phyloP scores from a whole-genome alignment of 2,329 filamentous ascomycete genomes.

The Ophioceras dolichostomum region DNA sequence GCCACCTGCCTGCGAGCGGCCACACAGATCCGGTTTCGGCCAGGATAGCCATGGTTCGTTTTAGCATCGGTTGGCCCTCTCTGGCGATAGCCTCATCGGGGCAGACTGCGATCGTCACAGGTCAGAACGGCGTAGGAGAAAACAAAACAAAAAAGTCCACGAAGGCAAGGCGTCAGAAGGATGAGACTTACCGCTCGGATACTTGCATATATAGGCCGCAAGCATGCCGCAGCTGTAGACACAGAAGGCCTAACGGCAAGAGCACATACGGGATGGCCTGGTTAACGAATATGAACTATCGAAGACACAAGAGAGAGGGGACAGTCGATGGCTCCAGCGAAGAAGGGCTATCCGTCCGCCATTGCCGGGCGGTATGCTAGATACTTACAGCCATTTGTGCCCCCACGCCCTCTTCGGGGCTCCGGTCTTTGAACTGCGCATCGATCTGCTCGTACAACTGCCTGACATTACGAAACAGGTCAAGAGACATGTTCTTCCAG shows the following conservation, averaged over 20 bases:
- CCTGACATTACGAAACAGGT: constrained; percentile 33
- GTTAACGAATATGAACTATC: not conserved
- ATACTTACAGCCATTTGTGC: constrained; percentile 33
- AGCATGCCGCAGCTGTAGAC: constrained; percentile 39
- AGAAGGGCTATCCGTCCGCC: not conserved
- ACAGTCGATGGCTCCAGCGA: not conserved
- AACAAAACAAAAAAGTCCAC: not conserved
- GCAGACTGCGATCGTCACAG: constrained; percentile 19
- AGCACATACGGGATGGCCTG: not conserved
- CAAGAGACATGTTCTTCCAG: constrained; percentile 26
- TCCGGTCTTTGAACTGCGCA: constrained; percentile 30
- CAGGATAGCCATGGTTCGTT: constrained; percentile 28
- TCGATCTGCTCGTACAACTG: constrained; percentile 34
- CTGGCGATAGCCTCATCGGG: constrained; percentile 22
- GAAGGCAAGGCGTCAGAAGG: not conserved
- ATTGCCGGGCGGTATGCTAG: not conserved
- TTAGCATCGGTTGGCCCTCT: constrained; percentile 30
- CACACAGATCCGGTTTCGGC: constrained; percentile 33
- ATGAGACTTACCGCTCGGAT: constrained; percentile 11
- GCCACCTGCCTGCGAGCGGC: constrained; percentile 36
- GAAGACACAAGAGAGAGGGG: not conserved
- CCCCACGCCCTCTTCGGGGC: constrained; percentile 31
- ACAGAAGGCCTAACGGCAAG: constrained; percentile 26
- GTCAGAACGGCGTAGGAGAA: not conserved
- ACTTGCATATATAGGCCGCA: constrained; percentile 35